These are phyloP conservation scores for Cyclospora cayetanensis DNA, from an alignment of 169 alveolate genomes.

Conservation along the genomic window DNA sequence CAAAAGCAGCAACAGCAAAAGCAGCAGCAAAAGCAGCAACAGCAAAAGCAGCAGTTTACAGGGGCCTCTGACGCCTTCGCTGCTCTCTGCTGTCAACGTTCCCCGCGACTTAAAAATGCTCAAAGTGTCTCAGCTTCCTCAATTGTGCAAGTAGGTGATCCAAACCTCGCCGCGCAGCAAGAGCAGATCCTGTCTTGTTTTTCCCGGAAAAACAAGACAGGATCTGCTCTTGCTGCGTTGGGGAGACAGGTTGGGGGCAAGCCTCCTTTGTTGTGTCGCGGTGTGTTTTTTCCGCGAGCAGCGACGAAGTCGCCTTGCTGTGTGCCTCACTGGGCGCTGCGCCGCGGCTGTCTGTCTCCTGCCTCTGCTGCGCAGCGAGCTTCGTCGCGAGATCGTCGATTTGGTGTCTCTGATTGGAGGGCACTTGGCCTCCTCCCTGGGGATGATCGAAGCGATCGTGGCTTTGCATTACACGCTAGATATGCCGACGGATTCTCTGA, in stretches of 20 bases:
- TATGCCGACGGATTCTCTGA: slow-evolving; percentile 84
- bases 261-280: background rate
- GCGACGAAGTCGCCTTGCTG: background rate
- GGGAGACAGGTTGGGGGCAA: background rate
- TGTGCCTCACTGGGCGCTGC: background rate
- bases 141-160: background rate
- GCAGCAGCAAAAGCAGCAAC: background rate
- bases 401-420: slow-evolving; percentile 81
- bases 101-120: background rate
- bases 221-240: background rate
- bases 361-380: slow-evolving; percentile 5
- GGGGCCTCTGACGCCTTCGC: background rate
- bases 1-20: background rate
- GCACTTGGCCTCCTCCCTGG: slow-evolving; percentile 85
- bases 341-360: background rate
- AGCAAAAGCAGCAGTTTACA: background rate
- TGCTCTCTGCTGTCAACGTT: background rate
- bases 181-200: background rate
- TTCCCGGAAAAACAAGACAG: background rate
- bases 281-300: background rate
- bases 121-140: background rate
- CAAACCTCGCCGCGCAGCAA: no score
- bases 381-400: slow-evolving; percentile 12
- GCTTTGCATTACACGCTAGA: slow-evolving; percentile 84
- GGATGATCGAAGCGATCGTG: slow-evolving; percentile 87